Evolutionary conservation across 2,329 filamentous ascomycete species (phyloP), one percentile per base, ranked within the genome.

Genomic region (Chalaropsis ovoidea): DNA sequence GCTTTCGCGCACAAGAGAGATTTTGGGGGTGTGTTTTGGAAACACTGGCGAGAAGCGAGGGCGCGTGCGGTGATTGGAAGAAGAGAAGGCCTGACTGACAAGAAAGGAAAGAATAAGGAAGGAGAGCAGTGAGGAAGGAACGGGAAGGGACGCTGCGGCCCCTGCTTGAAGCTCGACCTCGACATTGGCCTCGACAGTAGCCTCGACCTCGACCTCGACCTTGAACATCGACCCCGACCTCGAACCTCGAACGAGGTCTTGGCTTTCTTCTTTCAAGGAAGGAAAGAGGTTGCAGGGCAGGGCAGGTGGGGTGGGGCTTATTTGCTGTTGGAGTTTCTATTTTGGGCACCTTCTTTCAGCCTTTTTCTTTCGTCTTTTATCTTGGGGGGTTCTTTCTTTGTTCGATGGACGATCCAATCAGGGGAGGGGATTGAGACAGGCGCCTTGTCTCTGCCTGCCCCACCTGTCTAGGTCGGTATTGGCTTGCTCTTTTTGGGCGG

Each of bases 21-120:
- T 58, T 58, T 58, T 58, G 27, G 54, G 54, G 54, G 54, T 19
- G 54, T 19, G n/a, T 62, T 27, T 62, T 62, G 24, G 61, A 62
- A 47, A 62, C 61, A 62, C 61, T 47, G 41, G 43, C 61, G 42
- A 45, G 24, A 45, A 45, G 61, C 42, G 61, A 62, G 42, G 61
- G 61, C 41, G 61, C 61, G 61, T 62, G 61, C 61, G 61, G 42
- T 62, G 27, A 49, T 27, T 10, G 52, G 27, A 35, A 35, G 27
- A 31, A 58, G n/a, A 5, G 17, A 10, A 39, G 27, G 43, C 43
- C 15, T n/a, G 43, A 47, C 56, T 17, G 56, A 60, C 24, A 60
- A 60, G 13, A 39, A 11, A 11, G 27, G n/a, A 56, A 60, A 19
- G 56, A 35, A 60, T 35, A 31, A 39, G 11, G 56, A 19, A 41